These are phyloP conservation scores for Zygosaccharomyces bisporus DNA, from an alignment of 805 yeast species.

Conservation along the genomic window DNA sequence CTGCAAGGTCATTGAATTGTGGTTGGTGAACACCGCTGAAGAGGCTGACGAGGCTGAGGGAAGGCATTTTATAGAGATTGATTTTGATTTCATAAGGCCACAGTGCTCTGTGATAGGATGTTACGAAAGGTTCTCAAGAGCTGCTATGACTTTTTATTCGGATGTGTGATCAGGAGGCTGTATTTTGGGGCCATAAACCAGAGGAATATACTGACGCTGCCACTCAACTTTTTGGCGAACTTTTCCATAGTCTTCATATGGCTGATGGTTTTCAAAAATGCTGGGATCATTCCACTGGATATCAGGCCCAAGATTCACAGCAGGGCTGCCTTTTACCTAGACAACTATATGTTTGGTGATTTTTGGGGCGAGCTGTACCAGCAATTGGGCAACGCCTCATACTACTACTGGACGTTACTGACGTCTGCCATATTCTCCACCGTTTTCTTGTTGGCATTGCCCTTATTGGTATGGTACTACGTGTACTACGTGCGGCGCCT, in stretches of 20 bases:
- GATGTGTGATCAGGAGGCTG: conserved; percentile 21
- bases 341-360: conserved; percentile 33
- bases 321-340: conserved; percentile 41
- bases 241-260: conserved; percentile 53
- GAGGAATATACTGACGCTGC: conserved; percentile 39
- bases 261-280: conserved; percentile 56
- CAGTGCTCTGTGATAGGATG: conserved; percentile 9
- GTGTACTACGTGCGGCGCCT: conserved; percentile 24
- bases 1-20: not conserved
- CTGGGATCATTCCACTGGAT: conserved; percentile 51
- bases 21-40: not conserved
- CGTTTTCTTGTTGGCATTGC: conserved; percentile 18
- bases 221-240: conserved; percentile 45
- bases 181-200: conserved; percentile 33
- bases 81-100: not conserved
- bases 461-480: conserved; percentile 29
- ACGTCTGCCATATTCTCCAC: conserved; percentile 19
- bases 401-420: conserved; percentile 11
- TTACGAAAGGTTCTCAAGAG: conserved; percentile 9
- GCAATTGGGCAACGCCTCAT: conserved; percentile 17
- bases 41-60: not conserved
- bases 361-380: conserved; percentile 28
- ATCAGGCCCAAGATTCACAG: conserved; percentile 54
- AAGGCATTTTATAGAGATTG: not conserved
- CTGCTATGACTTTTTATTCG: conserved; percentile 19